Evolutionary conservation across 78 protist genomes (phyloP).

Genomic region (Dictyostelium brefeldianum): DNA sequence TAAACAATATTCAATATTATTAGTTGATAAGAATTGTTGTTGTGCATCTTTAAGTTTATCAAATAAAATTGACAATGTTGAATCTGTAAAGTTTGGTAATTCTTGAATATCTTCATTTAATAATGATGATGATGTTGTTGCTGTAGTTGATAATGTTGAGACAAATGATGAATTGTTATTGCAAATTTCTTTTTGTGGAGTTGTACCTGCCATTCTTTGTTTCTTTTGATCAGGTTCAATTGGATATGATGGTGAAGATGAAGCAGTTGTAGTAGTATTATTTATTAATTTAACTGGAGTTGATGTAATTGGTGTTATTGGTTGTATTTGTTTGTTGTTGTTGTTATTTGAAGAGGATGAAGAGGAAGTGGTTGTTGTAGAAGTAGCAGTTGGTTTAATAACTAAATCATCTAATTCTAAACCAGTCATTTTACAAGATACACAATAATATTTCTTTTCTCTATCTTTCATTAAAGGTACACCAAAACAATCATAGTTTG

Average conservation of each 20-base stretch:
- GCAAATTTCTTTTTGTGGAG: slow-evolving; percentile 18
- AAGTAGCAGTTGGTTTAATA: background rate
- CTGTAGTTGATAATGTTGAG: background rate
- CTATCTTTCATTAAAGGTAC: slow-evolving; percentile 70
- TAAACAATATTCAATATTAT: slow-evolving; percentile 12
- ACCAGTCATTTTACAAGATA: slow-evolving; percentile 46
- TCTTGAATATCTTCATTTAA: slow-evolving; percentile 24
- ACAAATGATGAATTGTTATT: background rate
- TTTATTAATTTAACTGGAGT: background rate
- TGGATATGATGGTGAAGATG: slow-evolving; percentile 49
- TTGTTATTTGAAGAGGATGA: background rate
- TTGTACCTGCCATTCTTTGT: slow-evolving; percentile 13
- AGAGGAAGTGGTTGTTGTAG: background rate
- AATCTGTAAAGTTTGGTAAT: slow-evolving; percentile 40
- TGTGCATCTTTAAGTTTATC: slow-evolving; percentile 40
- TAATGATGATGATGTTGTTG: background rate
- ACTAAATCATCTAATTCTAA: background rate
- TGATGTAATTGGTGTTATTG: background rate
- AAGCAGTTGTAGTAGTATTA: background rate
- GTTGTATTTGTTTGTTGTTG: background rate
- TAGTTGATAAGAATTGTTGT: background rate
- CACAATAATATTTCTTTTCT: slow-evolving; percentile 62
- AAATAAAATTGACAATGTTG: slow-evolving; percentile 20
- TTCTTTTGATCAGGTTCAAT: slow-evolving; percentile 50
- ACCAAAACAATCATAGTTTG: slow-evolving; percentile 57